Percentiles rank a stretch among this genome's conserved stretches.
phyloP scores from a whole-genome alignment of 2,329 filamentous ascomycete genomes.

The Pleochaeta shiraiana region DNA sequence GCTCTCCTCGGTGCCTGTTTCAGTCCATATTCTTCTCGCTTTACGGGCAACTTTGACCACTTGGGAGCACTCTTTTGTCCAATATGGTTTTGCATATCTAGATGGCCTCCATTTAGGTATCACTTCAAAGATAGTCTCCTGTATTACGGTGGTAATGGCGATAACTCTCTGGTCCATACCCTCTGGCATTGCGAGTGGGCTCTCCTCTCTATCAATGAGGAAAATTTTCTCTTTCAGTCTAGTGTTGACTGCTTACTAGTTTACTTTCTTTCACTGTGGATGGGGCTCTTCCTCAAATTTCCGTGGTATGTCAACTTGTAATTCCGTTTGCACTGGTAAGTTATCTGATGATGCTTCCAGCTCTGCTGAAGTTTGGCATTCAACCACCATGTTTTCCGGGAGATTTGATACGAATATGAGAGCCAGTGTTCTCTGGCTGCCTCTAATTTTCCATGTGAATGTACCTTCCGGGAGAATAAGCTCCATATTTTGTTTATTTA shows the following conservation, averaged over 20 bases:
- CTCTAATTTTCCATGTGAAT: neutral
- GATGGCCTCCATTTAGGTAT: neutral
- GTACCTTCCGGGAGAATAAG: neutral
- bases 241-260: neutral
- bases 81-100: neutral
- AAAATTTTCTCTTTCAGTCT: neutral
- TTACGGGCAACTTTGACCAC: neutral
- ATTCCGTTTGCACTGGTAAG: neutral
- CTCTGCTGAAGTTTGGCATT: neutral
- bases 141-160: neutral
- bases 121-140: neutral
- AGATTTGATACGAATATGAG: neutral
- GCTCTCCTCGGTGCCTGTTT: neutral
- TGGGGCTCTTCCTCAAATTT: neutral
- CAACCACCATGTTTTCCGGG: neutral
- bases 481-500: neutral
- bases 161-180: neutral
- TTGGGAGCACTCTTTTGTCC: neutral
- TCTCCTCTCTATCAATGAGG: neutral
- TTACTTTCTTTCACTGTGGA: neutral
- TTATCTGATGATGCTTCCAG: neutral
- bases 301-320: neutral
- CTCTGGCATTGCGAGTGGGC: neutral
- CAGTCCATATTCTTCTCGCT: neutral
- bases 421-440: slow-evolving; percentile 2